Evolutionary conservation across 2,329 filamentous ascomycete species (phyloP), one percentile per base, ranked within the genome.

Genomic region (Sporothrix mexicana): DNA sequence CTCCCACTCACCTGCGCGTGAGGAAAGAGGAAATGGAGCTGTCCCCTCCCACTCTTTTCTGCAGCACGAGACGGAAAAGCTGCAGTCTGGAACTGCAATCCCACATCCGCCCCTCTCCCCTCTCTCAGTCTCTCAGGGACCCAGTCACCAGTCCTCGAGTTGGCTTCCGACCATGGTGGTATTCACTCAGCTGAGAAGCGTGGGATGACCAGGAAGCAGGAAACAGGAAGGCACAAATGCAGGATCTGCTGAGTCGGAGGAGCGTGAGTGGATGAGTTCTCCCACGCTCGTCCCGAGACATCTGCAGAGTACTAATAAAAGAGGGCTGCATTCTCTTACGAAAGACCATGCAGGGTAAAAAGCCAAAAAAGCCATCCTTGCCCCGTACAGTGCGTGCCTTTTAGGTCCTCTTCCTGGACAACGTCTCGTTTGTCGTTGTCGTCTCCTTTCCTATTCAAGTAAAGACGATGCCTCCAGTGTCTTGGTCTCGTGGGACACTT

Each of bases 361-460:
- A n/a, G n/a, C n/a, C n/a, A n/a, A n/a, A n/a, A n/a, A 13, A 17
- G 30, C 30, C 30, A 6, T 36, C 4, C 3, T 7, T 25, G 12
- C 62, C n/a, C 62, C 62, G 20, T 66, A 66, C 62, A 66, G 62
- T 66, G 62, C 62, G 62, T 66, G 20, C 17, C 20, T 49, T 66
- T 66, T 15, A 8, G 1, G 10, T 9, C 15, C 8, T 13, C 3
- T 64, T 64, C 55, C n/a, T 12, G 20, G 10, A 6, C 55, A 10
- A 41, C 13, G 10, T 36, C 61, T 66, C 41, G 20, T 41, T 45
- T 25, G 13, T 43, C 20, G 17, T 41, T 43, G 8, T 62, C 36
- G 25, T 62, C 59, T 45, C 36, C 13, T 62, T 43, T n/a, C 59
- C 59, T 20, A 15, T 23, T 45, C 8, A 45, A 41, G 59, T 10